A percentile compares a stretch with the other conserved stretches of the same genome.
phyloP scores from a whole-genome alignment of 345 rosid genomes.

The Acer saccharum region DNA sequence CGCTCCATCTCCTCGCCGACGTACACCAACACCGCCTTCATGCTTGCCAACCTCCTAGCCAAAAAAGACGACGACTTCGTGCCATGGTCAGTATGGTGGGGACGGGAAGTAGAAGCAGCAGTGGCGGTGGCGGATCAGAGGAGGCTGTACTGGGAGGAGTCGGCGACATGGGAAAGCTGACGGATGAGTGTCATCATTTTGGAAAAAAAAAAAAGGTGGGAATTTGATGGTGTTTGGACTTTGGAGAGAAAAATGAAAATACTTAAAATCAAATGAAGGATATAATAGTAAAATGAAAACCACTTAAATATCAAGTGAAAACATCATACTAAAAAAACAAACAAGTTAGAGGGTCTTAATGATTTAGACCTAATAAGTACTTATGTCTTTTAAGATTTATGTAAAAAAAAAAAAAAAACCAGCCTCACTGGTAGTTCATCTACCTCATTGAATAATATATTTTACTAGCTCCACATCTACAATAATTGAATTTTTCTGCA shows the following conservation, averaged over 20 bases:
- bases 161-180: slow-evolving; percentile 85
- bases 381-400: no score
- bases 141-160: slow-evolving; percentile 78
- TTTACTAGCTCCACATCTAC: background rate
- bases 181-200: slow-evolving; percentile 86
- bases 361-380: no score
- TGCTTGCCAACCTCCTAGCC: slow-evolving; percentile 31
- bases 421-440: background rate
- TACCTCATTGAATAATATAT: background rate
- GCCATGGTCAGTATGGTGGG: background rate
- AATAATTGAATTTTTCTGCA: background rate
- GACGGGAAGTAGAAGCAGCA: background rate
- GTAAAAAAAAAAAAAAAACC: no score
- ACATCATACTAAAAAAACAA: no score
- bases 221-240: background rate
- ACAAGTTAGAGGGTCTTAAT: background rate
- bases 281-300: no score
- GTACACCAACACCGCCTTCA: slow-evolving; percentile 60
- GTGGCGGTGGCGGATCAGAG: slow-evolving; percentile 46
- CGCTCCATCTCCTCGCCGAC: slow-evolving; percentile 95
- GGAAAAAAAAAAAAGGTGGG: background rate
- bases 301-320: no score
- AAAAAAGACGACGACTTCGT: slow-evolving; percentile 24
- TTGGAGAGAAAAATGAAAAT: background rate
- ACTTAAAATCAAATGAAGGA: no score